phyloP scores from a whole-genome alignment of 345 rosid species.

The Salix suchowensis region DNA sequence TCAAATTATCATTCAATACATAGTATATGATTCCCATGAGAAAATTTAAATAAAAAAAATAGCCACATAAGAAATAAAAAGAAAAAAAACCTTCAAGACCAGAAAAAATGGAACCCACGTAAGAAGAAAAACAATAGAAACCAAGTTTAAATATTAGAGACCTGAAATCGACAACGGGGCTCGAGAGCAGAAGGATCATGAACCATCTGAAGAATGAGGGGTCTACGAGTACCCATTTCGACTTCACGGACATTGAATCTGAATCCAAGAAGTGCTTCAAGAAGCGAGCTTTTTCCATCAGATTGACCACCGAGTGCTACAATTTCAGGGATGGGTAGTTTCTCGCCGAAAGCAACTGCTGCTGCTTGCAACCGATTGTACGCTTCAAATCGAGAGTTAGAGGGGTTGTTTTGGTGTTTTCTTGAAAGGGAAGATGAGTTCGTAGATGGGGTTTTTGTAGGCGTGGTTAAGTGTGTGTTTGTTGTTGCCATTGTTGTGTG shows the following conservation, averaged over 20 bases:
- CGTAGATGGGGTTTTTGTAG: conserved; percentile 52
- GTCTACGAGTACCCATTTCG: conserved; percentile 96
- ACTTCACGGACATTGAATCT: conserved; percentile 96
- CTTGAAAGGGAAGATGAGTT: conserved; percentile 18
- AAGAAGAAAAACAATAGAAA: background rate
- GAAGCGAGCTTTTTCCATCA: conserved; percentile 91
- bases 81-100: background rate
- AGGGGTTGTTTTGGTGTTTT: conserved; percentile 29
- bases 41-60: no score
- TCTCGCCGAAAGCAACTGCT: conserved; percentile 95
- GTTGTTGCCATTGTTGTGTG: conserved; percentile 12
- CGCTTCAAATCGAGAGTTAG: conserved; percentile 70
- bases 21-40: no score
- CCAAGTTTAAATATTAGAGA: background rate
- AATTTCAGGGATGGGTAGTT: conserved; percentile 92
- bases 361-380: conserved; percentile 91
- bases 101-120: background rate
- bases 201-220: conserved; percentile 92
- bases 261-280: conserved; percentile 88
- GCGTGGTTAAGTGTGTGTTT: conserved; percentile 34
- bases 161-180: conserved; percentile 93
- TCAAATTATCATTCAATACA: no score
- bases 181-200: conserved; percentile 80
- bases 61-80: background rate
- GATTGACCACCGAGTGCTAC: conserved; percentile 97